Percentiles rank a stretch among this genome's conserved stretches.
Evolutionary conservation across 2,329 filamentous ascomycete species (phyloP).

Genomic region (Stemphylium vesicarium): DNA sequence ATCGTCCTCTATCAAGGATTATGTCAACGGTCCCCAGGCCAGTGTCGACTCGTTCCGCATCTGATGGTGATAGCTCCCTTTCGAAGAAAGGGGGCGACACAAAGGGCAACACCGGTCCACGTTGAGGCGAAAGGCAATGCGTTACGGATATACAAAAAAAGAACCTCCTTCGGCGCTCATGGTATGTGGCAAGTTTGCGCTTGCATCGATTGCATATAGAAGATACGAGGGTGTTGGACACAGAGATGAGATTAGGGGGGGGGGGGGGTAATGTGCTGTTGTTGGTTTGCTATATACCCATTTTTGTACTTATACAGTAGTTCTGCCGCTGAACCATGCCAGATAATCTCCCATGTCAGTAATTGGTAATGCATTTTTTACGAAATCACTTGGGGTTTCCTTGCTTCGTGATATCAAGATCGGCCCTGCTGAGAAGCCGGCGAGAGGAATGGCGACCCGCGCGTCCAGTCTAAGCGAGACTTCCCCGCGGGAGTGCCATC

Average conservation of each 20-base stretch:
- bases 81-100: neutral
- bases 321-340: neutral
- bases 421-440: too few relatives aligned
- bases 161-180: neutral
- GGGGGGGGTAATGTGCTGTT: slow-evolving; percentile 14
- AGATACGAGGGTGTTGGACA: neutral
- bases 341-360: neutral
- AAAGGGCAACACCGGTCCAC: neutral
- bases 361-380: neutral
- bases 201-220: neutral
- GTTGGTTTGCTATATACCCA: slow-evolving; percentile 26
- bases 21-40: slow-evolving; percentile 6
- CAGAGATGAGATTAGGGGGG: slow-evolving; percentile 2
- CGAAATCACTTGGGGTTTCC: neutral
- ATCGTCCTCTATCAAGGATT: slow-evolving; percentile 16
- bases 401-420: neutral
- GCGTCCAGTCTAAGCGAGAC: slow-evolving; percentile 22
- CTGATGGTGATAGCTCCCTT: slow-evolving; percentile 1
- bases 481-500: slow-evolving; percentile 23
- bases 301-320: slow-evolving; percentile 7
- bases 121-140: neutral
- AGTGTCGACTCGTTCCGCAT: slow-evolving; percentile 27
- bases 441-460: neutral
- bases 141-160: neutral
- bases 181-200: neutral